Evolutionary conservation across 1,284 basidiomycete genomes (phyloP).

Genomic region (Microstroma glucosiphilum): DNA sequence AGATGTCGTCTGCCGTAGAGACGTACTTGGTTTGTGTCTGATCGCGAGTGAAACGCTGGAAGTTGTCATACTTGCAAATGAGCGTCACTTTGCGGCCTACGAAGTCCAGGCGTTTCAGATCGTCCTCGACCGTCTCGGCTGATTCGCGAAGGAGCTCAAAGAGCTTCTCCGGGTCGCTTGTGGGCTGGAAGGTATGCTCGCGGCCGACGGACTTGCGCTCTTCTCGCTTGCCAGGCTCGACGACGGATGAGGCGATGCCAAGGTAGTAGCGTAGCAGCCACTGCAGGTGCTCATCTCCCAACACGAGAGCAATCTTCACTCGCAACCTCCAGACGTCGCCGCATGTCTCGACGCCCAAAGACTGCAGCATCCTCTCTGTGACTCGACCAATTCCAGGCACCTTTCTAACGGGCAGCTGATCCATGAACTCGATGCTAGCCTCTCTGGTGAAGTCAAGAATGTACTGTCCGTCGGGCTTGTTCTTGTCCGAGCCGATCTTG

Average conservation of each 20-base stretch:
- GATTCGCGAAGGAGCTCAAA: constrained; percentile 29
- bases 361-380: constrained; percentile 43
- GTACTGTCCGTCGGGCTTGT: constrained; percentile 46
- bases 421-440: constrained; percentile 38
- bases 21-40: constrained; percentile 19
- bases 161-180: constrained; percentile 21
- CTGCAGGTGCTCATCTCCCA: constrained; percentile 32
- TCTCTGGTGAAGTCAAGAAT: constrained; percentile 29
- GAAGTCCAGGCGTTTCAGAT: constrained; percentile 35
- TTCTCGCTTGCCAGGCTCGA: constrained; percentile 36
- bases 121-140: constrained; percentile 34
- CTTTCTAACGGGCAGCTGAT: constrained; percentile 38
- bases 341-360: constrained; percentile 38
- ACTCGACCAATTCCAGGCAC: constrained; percentile 47
- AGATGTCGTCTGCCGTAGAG: constrained; percentile 34
- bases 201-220: constrained; percentile 44
- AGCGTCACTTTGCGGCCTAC: constrained; percentile 40
- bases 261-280: constrained; percentile 39
- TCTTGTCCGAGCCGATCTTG: constrained; percentile 83
- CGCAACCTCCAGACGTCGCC: constrained; percentile 42
- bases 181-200: constrained; percentile 47
- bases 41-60: constrained; percentile 41
- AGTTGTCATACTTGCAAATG: constrained; percentile 39
- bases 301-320: constrained; percentile 36
- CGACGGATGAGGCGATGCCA: constrained; percentile 35